Evolutionary conservation across 164 flowering plant genomes (phyloP).

Genomic region (Macadamia integrifolia): DNA sequence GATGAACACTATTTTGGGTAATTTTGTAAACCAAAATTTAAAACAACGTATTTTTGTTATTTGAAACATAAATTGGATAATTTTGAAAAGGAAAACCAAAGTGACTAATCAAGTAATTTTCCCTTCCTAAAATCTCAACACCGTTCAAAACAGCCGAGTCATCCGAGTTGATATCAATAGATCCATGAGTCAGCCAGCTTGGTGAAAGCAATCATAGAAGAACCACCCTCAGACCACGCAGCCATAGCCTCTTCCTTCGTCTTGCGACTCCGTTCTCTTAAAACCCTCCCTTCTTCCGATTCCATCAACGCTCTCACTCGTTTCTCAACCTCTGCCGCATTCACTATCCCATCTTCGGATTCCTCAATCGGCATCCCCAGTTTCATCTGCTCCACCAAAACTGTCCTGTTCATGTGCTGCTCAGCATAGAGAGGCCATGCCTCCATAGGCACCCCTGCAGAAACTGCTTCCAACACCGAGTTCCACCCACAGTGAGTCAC

Average conservation of each 20-base stretch:
- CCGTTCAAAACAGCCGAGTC: no score
- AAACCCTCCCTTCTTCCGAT: slow-evolving; percentile 11
- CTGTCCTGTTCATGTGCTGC: slow-evolving; percentile 19
- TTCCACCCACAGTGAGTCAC: slow-evolving; percentile 32
- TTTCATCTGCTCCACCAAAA: slow-evolving; percentile 16
- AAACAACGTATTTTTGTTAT: no score
- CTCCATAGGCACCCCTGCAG: slow-evolving; percentile 23
- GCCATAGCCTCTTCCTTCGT: slow-evolving; percentile 6
- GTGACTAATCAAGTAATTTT: no score
- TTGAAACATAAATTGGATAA: no score
- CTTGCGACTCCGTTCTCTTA: slow-evolving; percentile 1
- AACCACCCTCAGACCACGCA: slow-evolving; percentile 16
- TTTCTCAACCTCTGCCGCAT: slow-evolving; percentile 16
- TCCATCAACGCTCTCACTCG: slow-evolving; percentile 19
- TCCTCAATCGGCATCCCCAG: slow-evolving; percentile 13
- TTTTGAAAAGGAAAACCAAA: no score
- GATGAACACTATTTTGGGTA: no score
- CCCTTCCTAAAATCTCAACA: no score
- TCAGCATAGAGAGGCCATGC: slow-evolving; percentile 32
- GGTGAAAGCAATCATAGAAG: slow-evolving; percentile 12
- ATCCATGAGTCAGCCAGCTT: slow-evolving; percentile 9
- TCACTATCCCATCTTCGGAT: slow-evolving; percentile 17
- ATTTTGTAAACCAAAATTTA: no score
- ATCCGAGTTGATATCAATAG: no score
- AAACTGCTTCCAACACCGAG: slow-evolving; percentile 19